Evolutionary conservation across 495 filamentous ascomycete genomes (phyloP), one percentile per base, ranked within the genome.

Genomic region (Annulohypoxylon moriforme): DNA sequence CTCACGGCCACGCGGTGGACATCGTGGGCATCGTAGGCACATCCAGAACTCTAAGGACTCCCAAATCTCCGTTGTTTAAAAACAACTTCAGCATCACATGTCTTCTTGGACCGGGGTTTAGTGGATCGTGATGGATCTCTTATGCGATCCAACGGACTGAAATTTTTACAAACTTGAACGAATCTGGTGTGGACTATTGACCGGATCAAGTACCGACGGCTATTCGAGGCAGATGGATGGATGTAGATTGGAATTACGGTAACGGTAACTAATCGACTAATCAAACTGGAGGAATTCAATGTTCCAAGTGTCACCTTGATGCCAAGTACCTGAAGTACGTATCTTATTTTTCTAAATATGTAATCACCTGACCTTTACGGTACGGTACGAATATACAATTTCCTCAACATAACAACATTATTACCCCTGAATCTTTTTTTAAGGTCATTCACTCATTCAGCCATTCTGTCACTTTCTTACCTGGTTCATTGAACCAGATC

Each of bases 51-150:
- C 36, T 40, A 14, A 14, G 36, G 36, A 13, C 36, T 66, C 24
- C 44, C 40, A 44, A 44, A 44, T n/a, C 16, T 66, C 24, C 44
- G 46, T 69, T 69, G 47, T 57, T 61, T 2, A 69, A 44, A 56
- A 67, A 61, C 34, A 63, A 40, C 27, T 47, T 63, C 56, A 69
- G 56, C 71, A 69, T 73, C 71, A 73, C 71, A 73, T 73, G 71
- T 69, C 60, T 57, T 55, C 42, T 55, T 60, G 49, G 58, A 63
- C 71, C 27, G 62, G 71, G 71, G 66, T 69, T 67, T 68, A 67
- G 71, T 73, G 71, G 71, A 69, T 73, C 71, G 58, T 56, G 57
- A 73, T 73, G 71, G 71, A 69, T 69, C 66, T 67, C 40, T 27
- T 64, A 73, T 73, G 71, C 62, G 66, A 69, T 67, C 66, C 66